Evolutionary conservation across 495 filamentous ascomycete species (phyloP), one percentile per base, ranked within the genome.

Genomic region (Lasiosphaeriaceae sp.): DNA sequence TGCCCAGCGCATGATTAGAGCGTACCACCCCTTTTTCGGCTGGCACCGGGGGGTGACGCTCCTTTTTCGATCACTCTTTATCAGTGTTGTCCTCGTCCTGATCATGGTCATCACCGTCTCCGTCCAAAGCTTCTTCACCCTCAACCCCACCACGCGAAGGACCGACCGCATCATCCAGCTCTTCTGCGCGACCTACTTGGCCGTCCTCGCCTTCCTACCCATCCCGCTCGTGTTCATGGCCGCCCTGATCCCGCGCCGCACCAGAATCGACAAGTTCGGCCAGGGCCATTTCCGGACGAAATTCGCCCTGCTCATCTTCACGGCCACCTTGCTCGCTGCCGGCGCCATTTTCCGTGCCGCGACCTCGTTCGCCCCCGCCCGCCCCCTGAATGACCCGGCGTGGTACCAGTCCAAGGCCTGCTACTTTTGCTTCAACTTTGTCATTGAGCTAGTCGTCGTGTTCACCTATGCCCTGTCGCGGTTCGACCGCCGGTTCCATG

Each of bases 391-490:
- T 6, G 37, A 87, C 34, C 86, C 89, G 11, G 78, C 83, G 2
- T 86, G 83, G 78, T 94, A 86, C 58, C 79, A 87, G 59, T 73
- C 67, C 57, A 87, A 86, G 61, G 80, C 83, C 2, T 83, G 81
- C 62, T 96, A 94, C 72, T 96, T 92, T 71, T 65, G 84, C 61
- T 91, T 96, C 76, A 83, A 86, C 66, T 92, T 92, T 59, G 73
- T 70, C 0, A 74, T 90, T 12, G 92, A 97, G 70, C 69, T 90
- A 23, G 20, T 85, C 3, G 82, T 93, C 12, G 79, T 93, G 2
- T 71, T 71, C 9, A 59, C 85, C 3, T 92, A 88, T 66, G 77
- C 83, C 2, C 59, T 88, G 5, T 73, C 73, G 3, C 78, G 90
- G 21, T 81, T 93, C 31, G 91, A 97, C 61, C 76, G 76, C 56